Percentiles rank a stretch among this genome's conserved stretches.
phyloP scores from a whole-genome alignment of 208 protist species.

The Leishmania gerbilli region DNA sequence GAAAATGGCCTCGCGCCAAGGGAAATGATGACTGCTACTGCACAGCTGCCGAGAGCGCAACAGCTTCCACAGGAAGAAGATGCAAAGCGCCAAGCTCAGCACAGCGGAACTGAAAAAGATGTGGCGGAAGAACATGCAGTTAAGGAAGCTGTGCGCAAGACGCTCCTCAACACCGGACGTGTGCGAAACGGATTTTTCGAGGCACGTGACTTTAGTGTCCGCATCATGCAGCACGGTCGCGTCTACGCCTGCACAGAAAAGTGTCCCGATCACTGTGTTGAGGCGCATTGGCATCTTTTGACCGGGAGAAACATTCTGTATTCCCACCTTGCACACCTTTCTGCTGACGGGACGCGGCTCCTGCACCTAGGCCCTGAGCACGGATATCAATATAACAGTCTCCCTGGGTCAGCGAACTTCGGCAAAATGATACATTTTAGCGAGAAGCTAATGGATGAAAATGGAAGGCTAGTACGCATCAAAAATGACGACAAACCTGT shows the following conservation, averaged over 20 bases:
- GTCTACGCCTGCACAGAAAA: slow-evolving; percentile 77
- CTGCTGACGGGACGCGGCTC: slow-evolving; percentile 51
- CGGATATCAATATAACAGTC: slow-evolving; percentile 89
- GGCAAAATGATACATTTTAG: slow-evolving; percentile 74
- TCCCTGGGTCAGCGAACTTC: slow-evolving; percentile 77
- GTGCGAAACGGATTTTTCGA: slow-evolving; percentile 84
- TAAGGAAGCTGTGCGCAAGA: slow-evolving; percentile 39
- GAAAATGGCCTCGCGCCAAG: slow-evolving; percentile 7
- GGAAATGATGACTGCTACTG: neutral
- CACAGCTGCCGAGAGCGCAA: neutral
- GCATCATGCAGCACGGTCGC: slow-evolving; percentile 71
- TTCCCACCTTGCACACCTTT: slow-evolving; percentile 73
- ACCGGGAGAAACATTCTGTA: slow-evolving; percentile 75
- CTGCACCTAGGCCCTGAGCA: slow-evolving; percentile 77
- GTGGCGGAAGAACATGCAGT: slow-evolving; percentile 10
- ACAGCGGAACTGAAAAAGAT: slow-evolving; percentile 15
- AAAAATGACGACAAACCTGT: slow-evolving; percentile 61
- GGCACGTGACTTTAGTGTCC: slow-evolving; percentile 57
- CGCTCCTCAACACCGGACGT: slow-evolving; percentile 72
- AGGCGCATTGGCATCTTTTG: slow-evolving; percentile 87
- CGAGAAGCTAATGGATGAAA: slow-evolving; percentile 51
- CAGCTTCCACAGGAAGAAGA: neutral
- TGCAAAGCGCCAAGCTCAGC: neutral
- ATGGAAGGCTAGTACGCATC: slow-evolving; percentile 45
- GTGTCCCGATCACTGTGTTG: slow-evolving; percentile 58